A percentile compares a stretch with the other conserved stretches of the same genome.
Conservation (phyloP, 2,329 filamentous ascomycete species). For the Exophiala dermatitidis region DNA sequence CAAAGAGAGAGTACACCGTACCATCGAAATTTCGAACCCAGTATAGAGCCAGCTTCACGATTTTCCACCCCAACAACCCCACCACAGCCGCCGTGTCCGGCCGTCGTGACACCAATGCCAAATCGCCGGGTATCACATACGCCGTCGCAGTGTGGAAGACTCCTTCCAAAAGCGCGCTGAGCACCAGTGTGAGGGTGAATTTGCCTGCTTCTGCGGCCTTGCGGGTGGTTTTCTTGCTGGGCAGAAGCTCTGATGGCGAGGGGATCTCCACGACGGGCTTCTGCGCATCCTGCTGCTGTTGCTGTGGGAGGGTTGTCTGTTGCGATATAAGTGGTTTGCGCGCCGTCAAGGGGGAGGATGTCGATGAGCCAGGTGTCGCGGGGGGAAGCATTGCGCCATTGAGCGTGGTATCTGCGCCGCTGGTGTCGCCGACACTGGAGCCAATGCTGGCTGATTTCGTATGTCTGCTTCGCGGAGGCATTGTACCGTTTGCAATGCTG, state of each 20-base stretch:
- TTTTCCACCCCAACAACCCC: constrained; percentile 50
- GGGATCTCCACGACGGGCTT: constrained; percentile 12
- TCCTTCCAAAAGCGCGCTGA: constrained; percentile 56
- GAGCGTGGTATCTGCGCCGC: background rate
- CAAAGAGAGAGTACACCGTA: constrained; percentile 24
- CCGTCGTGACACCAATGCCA: constrained; percentile 60
- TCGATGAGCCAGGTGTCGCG: constrained; percentile 4
- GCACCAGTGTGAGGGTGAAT: constrained; percentile 43
- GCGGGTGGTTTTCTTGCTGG: background rate
- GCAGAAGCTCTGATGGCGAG: too few species aligned
- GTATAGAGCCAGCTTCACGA: constrained; percentile 59
- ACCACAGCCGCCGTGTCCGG: constrained; percentile 55
- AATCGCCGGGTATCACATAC: constrained; percentile 55
- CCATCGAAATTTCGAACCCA: constrained; percentile 68
- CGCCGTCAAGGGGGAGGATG: constrained; percentile 2
- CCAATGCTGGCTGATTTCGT: constrained; percentile 16
- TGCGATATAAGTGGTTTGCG: constrained; percentile 12
- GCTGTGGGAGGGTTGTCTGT: constrained; percentile 6
- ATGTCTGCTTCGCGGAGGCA: constrained; percentile 20
- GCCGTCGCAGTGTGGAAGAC: constrained; percentile 57
- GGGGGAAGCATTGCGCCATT: constrained; percentile 9
- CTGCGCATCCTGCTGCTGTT: background rate
- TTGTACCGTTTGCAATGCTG: constrained; percentile 3
- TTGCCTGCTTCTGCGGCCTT: constrained; percentile 27
- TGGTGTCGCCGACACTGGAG: constrained; percentile 10